Evolutionary conservation across 2,329 filamentous ascomycete species (phyloP), one percentile per base, ranked within the genome.

Genomic region (Colletotrichum acutatum): DNA sequence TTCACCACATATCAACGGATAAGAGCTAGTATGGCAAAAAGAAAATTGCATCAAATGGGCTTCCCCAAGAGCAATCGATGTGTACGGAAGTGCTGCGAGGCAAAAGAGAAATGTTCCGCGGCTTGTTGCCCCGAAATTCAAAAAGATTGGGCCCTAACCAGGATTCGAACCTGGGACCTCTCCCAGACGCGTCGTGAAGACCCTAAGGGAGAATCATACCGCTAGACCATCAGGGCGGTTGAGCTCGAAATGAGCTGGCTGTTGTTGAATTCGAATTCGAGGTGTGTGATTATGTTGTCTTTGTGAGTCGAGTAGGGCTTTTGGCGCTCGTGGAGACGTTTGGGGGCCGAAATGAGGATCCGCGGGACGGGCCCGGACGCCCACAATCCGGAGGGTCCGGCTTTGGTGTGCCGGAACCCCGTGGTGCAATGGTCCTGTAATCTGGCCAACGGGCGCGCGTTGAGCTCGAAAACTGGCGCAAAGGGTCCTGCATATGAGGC

Each of bases 161-260:
- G 52, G 62, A 52, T 56, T 65, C 62, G 62, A 64, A 64, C 49
- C 62, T 64, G 62, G 62, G 62, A 56, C 62, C 62, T 64, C 61
- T 64, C 61, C 61, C 61, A 64, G 4, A 19, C 2, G 3, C 30
- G 9, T 42, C 14, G 0, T 5, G 0, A 2, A 56, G 8, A 56
- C 62, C 62, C 52, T 56, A 65, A 65, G 62, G 62, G 49, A 65
- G 62, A 65, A 65, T 56, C 62, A 65, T 65, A 56, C 62, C 62
- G 62, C 62, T 65, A 65, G 62, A 65, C 62, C 62, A 65, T 65
- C 62, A 65, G 62, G 62, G 62, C 62, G 12, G n/a, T 8, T 1
- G 7, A 26, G 4, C 19, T 60, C 11, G 3, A 42, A 16, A 1
- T 11, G 32, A 42, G 32, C n/a, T 56, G 12, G 0, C 19, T 19